Conservation (phyloP, 1,284 basidiomycete species). For the Cryptococcus depauperatus region DNA sequence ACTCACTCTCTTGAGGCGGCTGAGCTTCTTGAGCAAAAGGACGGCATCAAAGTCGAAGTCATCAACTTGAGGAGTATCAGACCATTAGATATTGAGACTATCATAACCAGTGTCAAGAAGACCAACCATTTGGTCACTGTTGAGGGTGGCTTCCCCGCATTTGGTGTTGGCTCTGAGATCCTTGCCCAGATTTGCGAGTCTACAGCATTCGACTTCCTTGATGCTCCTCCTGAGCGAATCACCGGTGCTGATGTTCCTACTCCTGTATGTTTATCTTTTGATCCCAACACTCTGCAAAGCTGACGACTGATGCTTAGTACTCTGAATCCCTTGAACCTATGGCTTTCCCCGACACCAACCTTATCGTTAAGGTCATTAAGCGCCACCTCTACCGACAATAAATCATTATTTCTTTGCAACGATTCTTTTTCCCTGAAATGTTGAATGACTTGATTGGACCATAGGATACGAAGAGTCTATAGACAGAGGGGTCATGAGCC, state of each 20-base stretch:
- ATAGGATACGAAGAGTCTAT: too few relatives aligned
- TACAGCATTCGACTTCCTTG: constrained; percentile 92
- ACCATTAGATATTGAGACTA: constrained; percentile 94
- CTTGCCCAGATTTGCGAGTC: constrained; percentile 93
- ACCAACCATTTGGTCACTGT: constrained; percentile 91
- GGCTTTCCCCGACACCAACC: constrained; percentile 79
- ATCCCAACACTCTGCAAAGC: neutral
- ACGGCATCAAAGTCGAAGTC: constrained; percentile 92
- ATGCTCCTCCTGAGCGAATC: constrained; percentile 94
- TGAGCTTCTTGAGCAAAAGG: constrained; percentile 81
- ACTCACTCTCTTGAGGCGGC: constrained; percentile 87
- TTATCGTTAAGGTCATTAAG: constrained; percentile 85
- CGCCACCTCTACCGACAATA: constrained; percentile 60
- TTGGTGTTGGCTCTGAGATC: constrained; percentile 97
- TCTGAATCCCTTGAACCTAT: constrained; percentile 78
- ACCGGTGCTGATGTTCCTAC: constrained; percentile 95
- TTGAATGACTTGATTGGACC: too few relatives aligned
- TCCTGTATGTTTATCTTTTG: constrained; percentile 57
- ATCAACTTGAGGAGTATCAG: constrained; percentile 75
- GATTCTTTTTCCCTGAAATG: too few relatives aligned
- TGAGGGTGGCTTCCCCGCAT: constrained; percentile 97
- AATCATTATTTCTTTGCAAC: neutral
- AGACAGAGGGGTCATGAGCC: too few relatives aligned
- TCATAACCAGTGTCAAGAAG: constrained; percentile 94
- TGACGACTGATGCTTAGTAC: constrained; percentile 52